These are phyloP conservation scores for Aureobasidium sp. DNA, from an alignment of 2,329 filamentous ascomycete genomes.

Conservation along the genomic window DNA sequence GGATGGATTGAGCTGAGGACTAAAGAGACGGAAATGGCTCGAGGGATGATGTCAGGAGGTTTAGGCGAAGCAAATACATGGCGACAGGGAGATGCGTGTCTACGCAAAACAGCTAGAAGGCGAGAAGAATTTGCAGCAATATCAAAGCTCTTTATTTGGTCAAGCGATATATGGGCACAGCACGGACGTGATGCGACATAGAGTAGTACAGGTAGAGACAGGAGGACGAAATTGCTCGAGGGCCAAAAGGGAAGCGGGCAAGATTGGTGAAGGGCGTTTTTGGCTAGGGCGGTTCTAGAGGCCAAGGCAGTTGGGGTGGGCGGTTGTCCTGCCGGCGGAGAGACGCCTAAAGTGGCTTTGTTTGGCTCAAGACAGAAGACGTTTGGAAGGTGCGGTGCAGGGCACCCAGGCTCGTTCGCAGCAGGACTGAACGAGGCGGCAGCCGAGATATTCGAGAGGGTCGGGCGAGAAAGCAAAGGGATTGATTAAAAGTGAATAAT, in stretches of 20 bases:
- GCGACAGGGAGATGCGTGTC: background rate
- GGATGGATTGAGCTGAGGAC: background rate
- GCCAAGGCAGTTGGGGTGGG: background rate
- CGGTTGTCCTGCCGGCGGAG: constrained; percentile 12
- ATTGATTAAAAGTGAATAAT: background rate
- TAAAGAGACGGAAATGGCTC: background rate
- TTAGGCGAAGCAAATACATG: background rate
- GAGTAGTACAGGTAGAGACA: background rate
- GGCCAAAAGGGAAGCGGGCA: background rate
- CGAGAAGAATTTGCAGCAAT: constrained; percentile 7
- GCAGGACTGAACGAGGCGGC: background rate
- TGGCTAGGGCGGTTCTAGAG: constrained; percentile 9
- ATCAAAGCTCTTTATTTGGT: background rate
- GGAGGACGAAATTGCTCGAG: background rate
- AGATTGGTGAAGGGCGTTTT: background rate
- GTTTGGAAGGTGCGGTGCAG: background rate
- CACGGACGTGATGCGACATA: constrained; percentile 3
- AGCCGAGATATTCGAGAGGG: constrained; percentile 1
- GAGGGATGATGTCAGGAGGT: constrained; percentile 3
- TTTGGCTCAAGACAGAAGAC: background rate
- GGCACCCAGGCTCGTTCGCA: background rate
- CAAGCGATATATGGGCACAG: background rate
- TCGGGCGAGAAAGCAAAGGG: background rate
- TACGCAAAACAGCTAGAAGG: constrained; percentile 11
- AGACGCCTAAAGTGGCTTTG: constrained; percentile 3